Conservation (phyloP, 139 green algal genomes). For the Coelastrella sp. region DNA sequence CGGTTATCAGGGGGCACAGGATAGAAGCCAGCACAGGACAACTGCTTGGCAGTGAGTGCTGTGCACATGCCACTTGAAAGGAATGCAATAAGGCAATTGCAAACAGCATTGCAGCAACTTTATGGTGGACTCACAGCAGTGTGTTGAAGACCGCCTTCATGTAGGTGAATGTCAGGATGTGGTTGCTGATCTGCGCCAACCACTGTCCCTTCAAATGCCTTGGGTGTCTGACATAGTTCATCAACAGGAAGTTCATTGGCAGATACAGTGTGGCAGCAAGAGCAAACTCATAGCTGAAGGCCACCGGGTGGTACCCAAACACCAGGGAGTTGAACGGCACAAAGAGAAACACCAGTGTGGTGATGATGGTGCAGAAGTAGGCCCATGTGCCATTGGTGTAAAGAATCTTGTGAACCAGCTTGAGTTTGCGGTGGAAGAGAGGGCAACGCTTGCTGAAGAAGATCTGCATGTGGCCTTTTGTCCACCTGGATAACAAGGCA, state of each 20-base stretch:
- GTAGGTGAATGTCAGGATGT: conserved; percentile 53
- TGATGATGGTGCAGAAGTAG: conserved; percentile 67
- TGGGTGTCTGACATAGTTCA: conserved; percentile 28
- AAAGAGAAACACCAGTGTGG: conserved; percentile 64
- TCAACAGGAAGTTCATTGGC: conserved; percentile 17
- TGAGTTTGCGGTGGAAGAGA: conserved; percentile 54
- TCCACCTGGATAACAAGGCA: conserved; percentile 46
- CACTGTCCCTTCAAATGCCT: conserved; percentile 37
- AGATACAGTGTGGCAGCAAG: conserved; percentile 49
- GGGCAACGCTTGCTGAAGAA: conserved; percentile 66
- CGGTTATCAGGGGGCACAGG: background rate
- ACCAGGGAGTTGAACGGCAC: conserved; percentile 68
- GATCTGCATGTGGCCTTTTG: conserved; percentile 78
- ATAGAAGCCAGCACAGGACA: background rate
- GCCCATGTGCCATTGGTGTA: conserved; percentile 56
- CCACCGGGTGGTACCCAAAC: conserved; percentile 52
- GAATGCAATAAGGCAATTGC: too few species aligned
- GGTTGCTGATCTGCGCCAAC: conserved; percentile 47
- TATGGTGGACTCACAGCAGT: conserved; percentile 35
- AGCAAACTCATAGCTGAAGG: conserved; percentile 44
- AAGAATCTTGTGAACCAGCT: conserved; percentile 39
- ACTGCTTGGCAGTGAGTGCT: too few species aligned
- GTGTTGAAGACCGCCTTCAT: conserved; percentile 53
- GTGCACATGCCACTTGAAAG: too few species aligned
- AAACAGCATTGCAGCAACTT: background rate